Base-by-base conservation (phyloP, 768 basidiomycete species). In the Trichaptum fuscoviolaceum region DNA sequence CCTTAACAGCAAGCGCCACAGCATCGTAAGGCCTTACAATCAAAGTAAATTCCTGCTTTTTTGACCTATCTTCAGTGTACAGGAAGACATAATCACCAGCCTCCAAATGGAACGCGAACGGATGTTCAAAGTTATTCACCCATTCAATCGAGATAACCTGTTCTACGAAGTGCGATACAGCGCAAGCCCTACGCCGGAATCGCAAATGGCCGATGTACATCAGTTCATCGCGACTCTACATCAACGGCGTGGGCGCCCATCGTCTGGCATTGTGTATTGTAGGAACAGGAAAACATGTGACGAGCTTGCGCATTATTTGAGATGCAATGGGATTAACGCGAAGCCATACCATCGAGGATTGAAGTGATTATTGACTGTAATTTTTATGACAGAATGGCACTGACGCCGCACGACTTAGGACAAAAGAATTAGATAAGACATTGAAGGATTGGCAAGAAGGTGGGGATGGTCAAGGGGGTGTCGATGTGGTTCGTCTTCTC, bases 1-100 rank as follows among this genome's bases (percentile, higher is more conserved):
- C 93, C 3, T 76, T 95, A 52, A 95, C 92, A 0, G 92, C 93
- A 1, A 92, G 90, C 17, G 92, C 93, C 2, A 95, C 93, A 7
- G 75, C 85, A 58, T 75, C 76, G 91, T 92, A 74, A 27, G 84
- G 74, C 15, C 24, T 27, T 61, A n/a, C 5, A 9, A 24, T 23
- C 7, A 25, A 25, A 17, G 52, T 35, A 25, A 18, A n/a, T 26
- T 10, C 10, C 35, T 24, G 5, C 34, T 63, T 10, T 65, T 63
- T 26, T 70, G 65, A 67, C 62, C 35, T 25, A 27, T 23, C 18
- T 18, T 10, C 70, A 94, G 91, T 27, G 92, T 95, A 17, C 88
- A 90, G 68, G 75, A 77, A 10, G 92, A 94, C 70, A 92, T 95
- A 66, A 80, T 92, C 57, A 75, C 78, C 27, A 91, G 80, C 69